phyloP scores from a whole-genome alignment of 352 stramenopile species.

The Phytophthora rubi region DNA sequence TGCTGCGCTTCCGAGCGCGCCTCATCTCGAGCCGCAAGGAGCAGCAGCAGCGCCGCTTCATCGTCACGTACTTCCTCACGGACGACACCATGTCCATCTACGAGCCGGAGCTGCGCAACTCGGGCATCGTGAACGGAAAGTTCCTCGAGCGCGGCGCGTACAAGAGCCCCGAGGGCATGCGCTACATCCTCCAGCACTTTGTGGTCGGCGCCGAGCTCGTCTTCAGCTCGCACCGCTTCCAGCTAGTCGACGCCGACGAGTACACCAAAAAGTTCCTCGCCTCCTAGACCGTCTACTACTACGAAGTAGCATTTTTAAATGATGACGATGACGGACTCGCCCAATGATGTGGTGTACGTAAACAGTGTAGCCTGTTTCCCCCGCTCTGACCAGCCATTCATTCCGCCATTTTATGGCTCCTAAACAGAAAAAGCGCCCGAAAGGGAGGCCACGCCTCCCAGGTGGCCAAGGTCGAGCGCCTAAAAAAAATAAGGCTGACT shows the following conservation, averaged over 20 bases:
- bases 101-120: constrained; percentile 81
- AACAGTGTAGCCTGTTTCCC: no score
- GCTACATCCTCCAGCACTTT: constrained; percentile 69
- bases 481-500: no score
- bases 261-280: constrained; percentile 87
- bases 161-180: constrained; percentile 63
- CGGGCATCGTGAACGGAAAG: constrained; percentile 81
- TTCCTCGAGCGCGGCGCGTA: constrained; percentile 84
- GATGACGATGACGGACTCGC: no score
- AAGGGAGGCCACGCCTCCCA: no score
- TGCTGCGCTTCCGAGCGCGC: constrained; percentile 73
- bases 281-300: constrained; percentile 27
- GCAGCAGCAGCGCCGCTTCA: constrained; percentile 77
- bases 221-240: constrained; percentile 78
- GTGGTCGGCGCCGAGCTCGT: constrained; percentile 58
- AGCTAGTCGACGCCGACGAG: constrained; percentile 80
- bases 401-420: no score
- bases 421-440: no score
- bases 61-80: constrained; percentile 85
- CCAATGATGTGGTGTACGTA: no score
- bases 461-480: no score
- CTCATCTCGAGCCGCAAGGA: constrained; percentile 81
- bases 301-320: background rate
- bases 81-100: constrained; percentile 84
- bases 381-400: no score